Evolutionary conservation across 768 basidiomycete species (phyloP), one percentile per base, ranked within the genome.

Genomic region (Terana coerulea): DNA sequence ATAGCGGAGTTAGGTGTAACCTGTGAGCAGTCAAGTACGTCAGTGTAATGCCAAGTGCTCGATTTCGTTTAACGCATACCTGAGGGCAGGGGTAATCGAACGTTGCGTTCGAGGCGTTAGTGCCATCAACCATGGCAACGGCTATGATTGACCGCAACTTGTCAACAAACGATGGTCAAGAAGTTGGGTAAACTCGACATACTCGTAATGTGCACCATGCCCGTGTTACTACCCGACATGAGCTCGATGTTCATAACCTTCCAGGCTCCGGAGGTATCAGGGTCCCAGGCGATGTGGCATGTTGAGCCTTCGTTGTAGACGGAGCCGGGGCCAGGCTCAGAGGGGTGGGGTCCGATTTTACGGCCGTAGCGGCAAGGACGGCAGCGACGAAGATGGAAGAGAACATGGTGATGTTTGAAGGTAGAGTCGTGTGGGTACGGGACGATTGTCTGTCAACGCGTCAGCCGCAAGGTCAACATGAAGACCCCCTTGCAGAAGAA

Each of bases 211-310:
- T 74, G 77, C 34, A 80, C 61, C 88, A 91, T 91, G 33, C 75
- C 55, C 45, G 75, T 67, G 69, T 93, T 91, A 61, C 75, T 63
- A 4, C 90, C 91, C 1, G 86, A 83, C 88, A 89, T 91, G 65
- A 92, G 78, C 64, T 89, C 72, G 51, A 93, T 87, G 55, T 74
- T 69, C 81, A 86, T 89, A 53, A 71, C 64, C 62, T 77, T 82
- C 91, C 91, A 93, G 14, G 54, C 57, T 19, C 81, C 81, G 12
- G 77, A 75, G 5, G 67, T 51, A 61, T 90, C 88, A 6, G 70
- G 74, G 0, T 61, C 61, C 90, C 91, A 93, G 10, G 64, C 59
- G 36, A 85, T 72, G 25, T 63, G 57, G 61, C 89, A 92, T 3
- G 69, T 61, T 9, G 65, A 43, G 17, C 88, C 88, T 48, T 76